A percentile compares a stretch with the other conserved stretches of the same genome.
Evolutionary conservation across 768 basidiomycete species (phyloP).

Genomic region (Cubamyces lactineus): DNA sequence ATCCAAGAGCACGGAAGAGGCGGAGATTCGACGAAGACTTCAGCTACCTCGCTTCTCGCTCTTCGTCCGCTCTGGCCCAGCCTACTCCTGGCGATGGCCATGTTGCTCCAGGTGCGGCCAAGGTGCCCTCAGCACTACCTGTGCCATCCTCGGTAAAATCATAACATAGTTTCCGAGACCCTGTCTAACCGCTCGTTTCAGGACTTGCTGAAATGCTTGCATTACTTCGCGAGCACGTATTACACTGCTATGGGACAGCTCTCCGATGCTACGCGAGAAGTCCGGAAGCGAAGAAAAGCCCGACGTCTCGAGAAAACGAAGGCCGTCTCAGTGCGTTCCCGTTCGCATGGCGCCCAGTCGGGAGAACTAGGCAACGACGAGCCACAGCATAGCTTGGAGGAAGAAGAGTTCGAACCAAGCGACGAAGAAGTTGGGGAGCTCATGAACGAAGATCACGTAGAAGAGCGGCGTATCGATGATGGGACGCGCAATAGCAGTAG

Average conservation of each 20-base stretch:
- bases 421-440: conserved; percentile 1
- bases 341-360: background rate
- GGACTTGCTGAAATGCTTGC: conserved; percentile 57
- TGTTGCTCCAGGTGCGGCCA: background rate
- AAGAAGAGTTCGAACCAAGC: conserved; percentile 17
- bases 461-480: conserved; percentile 16
- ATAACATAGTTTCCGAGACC: background rate
- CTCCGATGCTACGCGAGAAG: conserved; percentile 48
- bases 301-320: conserved; percentile 46
- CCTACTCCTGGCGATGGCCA: background rate
- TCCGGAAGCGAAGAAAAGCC: conserved; percentile 30
- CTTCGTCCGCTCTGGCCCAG: conserved; percentile 1
- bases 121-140: conserved; percentile 20
- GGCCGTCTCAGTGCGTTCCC: conserved; percentile 26
- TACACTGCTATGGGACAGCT: conserved; percentile 67
- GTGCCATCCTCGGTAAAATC: conserved; percentile 56
- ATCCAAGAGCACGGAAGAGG: conserved; percentile 43
- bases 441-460: conserved; percentile 16
- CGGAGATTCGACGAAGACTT: conserved; percentile 52
- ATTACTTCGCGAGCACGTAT: conserved; percentile 55
- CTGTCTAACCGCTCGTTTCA: conserved; percentile 27
- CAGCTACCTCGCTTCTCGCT: conserved; percentile 53
- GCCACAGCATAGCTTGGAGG: conserved; percentile 21
- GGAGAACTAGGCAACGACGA: conserved; percentile 20
- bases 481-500: conserved; percentile 6